Evolutionary conservation across 495 filamentous ascomycete genomes (phyloP), one percentile per base, ranked within the genome.

Genomic region (Emericellopsis terricola): DNA sequence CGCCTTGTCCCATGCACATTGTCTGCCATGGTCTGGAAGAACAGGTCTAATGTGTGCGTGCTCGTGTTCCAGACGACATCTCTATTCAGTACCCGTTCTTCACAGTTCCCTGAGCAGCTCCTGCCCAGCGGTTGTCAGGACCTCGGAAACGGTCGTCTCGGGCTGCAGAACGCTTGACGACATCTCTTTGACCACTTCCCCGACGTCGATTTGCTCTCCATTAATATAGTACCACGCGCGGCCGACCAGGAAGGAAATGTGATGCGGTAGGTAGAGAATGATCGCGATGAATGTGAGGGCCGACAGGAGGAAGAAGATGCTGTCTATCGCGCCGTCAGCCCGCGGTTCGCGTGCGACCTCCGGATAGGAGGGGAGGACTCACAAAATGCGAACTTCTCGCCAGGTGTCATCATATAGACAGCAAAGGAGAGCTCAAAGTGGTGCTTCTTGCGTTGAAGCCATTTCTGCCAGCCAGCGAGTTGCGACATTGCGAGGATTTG

Each of bases 211-310:
- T 21, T 50, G 48, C 36, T 81, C 78, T 46, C 86, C 83, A 38
- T 71, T 75, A 45, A 82, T 83, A 65, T 97, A 97, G 60, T 93
- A 97, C 73, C 83, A 92, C 18, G 84, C 71, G 47, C 87, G 76
- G 45, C 67, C 66, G 43, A 77, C 66, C 45, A 97, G 75, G 41
- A 72, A 69, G 41, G 70, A 59, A 45, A 96, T 52, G 53, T 96
- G 89, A 39, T 87, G 75, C 15, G 89, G 89, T 14, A 97, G 78
- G 61, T 97, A 97, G 39, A 96, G 70, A 28, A 78, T 78, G 42
- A 71, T 72, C 37, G 80, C 89, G 45, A 85, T 78, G 40, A 84
- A 65, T 47, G 92, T 71, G 65, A 96, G 76, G 43, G 72, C 73
- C 54, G 81, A 54, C 47, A 91, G 73, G 45, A 91, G 73, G 57